These are phyloP conservation scores for Aspergillus sp. DNA, from an alignment of 2,329 filamentous ascomycete species.

Conservation along the genomic window DNA sequence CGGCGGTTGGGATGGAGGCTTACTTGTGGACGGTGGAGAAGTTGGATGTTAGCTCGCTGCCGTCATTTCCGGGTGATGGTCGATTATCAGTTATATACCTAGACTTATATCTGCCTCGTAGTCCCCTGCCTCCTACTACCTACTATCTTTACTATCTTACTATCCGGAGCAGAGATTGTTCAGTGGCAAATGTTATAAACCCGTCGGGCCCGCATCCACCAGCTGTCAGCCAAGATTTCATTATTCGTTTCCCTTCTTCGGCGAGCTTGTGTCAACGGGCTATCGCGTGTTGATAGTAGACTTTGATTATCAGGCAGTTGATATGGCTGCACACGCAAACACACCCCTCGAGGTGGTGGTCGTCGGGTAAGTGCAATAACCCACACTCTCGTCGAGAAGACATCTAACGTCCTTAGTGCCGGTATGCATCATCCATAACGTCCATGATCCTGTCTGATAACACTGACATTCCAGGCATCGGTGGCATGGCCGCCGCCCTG, in stretches of 20 bases:
- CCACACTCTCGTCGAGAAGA: neutral
- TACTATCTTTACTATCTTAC: too few relatives aligned
- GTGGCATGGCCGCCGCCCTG: conserved; percentile 34
- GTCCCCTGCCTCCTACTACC: too few relatives aligned
- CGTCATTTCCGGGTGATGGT: conserved; percentile 1
- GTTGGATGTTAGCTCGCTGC: neutral
- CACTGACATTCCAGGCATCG: conserved; percentile 25
- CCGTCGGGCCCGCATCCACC: too few relatives aligned
- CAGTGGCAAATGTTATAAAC: too few relatives aligned
- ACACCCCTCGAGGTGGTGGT: conserved; percentile 30
- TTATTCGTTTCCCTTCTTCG: too few relatives aligned
- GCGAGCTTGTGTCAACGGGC: neutral
- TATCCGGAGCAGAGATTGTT: too few relatives aligned
- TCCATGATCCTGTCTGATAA: neutral
- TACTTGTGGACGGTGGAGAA: neutral
- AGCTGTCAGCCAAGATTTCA: too few relatives aligned
- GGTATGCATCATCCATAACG: neutral
- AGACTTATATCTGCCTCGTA: too few relatives aligned
- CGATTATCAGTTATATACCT: neutral
- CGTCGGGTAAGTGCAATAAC: conserved; percentile 28
- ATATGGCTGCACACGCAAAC: conserved; percentile 20
- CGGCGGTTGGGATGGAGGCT: neutral
- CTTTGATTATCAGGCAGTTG: neutral
- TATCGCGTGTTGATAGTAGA: neutral
- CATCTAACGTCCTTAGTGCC: neutral